These are phyloP conservation scores for Ocimum tenuiflorum DNA, from an alignment of 257 asterid genomes.

Conservation along the genomic window DNA sequence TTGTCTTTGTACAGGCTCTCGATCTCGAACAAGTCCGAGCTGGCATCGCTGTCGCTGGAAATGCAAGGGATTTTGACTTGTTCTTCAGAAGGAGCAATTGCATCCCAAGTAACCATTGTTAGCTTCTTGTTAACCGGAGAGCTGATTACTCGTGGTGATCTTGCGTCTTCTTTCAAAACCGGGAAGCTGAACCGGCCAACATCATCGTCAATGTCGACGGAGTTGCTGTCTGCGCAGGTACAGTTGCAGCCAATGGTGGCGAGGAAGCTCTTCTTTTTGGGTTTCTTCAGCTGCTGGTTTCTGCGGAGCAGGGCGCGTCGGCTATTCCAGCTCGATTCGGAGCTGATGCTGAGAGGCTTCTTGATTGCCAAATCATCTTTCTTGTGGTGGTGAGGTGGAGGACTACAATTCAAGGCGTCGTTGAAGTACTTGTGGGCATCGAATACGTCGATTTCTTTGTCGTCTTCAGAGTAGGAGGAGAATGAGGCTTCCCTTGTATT, in stretches of 20 bases:
- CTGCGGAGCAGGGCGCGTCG: slow-evolving; percentile 39
- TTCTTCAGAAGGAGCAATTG: slow-evolving; percentile 34
- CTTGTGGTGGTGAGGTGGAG: slow-evolving; percentile 23
- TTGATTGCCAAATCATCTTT: slow-evolving; percentile 25
- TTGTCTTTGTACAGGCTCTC: slow-evolving; percentile 57
- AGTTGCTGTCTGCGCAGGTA: not conserved
- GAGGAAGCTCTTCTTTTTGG: slow-evolving; percentile 42
- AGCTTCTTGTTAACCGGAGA: slow-evolving; percentile 34
- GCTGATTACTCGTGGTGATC: slow-evolving; percentile 31
- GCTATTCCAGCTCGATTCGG: slow-evolving; percentile 53
- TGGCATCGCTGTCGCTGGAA: slow-evolving; percentile 53
- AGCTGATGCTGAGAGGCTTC: slow-evolving; percentile 45
- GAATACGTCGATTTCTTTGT: slow-evolving; percentile 67
- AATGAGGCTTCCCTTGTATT: slow-evolving; percentile 40
- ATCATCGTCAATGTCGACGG: not conserved
- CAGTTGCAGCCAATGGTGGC: slow-evolving; percentile 49
- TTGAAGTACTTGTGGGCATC: slow-evolving; percentile 73
- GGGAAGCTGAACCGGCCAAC: slow-evolving; percentile 26
- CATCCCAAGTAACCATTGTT: slow-evolving; percentile 56
- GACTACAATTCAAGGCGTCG: slow-evolving; percentile 27
- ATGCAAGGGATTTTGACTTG: slow-evolving; percentile 31
- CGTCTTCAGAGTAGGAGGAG: slow-evolving; percentile 43
- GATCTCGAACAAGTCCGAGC: slow-evolving; percentile 78
- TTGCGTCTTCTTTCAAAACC: too few relatives aligned
- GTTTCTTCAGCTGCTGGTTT: slow-evolving; percentile 30